Conservation (phyloP, 805 yeast genomes). For the Yamadazyma sp. region DNA sequence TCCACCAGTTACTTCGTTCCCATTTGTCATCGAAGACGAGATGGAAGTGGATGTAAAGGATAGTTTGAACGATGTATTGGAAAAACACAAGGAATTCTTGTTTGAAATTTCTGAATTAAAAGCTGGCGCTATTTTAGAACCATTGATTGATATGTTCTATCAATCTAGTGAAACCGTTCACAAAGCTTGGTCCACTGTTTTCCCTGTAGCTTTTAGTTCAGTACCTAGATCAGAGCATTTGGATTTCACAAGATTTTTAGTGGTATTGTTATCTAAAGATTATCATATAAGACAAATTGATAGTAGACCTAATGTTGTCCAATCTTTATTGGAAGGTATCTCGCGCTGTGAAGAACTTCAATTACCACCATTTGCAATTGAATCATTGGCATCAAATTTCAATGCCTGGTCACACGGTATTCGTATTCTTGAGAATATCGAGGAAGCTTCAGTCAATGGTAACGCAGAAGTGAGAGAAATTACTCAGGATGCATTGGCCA, state of each 20-base stretch:
- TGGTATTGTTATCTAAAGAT: conserved; percentile 79
- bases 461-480: conserved; percentile 77
- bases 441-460: conserved; percentile 53
- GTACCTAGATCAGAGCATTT: conserved; percentile 77
- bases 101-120: conserved; percentile 27
- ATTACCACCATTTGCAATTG: conserved; percentile 90
- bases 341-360: conserved; percentile 69
- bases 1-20: conserved; percentile 49
- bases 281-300: conserved; percentile 91
- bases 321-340: conserved; percentile 80
- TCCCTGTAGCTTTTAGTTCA: conserved; percentile 75
- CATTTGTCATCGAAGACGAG: conserved; percentile 21
- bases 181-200: conserved; percentile 76
- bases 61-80: conserved; percentile 20
- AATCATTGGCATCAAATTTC: conserved; percentile 81
- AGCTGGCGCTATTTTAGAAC: conserved; percentile 61
- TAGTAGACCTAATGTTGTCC: conserved; percentile 80
- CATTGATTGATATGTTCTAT: conserved; percentile 78
- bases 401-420: conserved; percentile 91
- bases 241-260: conserved; percentile 80
- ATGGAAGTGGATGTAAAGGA: conserved; percentile 28
- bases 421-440: conserved; percentile 74
- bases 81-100: conserved; percentile 29
- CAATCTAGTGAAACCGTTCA: conserved; percentile 78
- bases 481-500: conserved; percentile 86